phyloP scores from a whole-genome alignment of 371 early-diverging fungal species.

The Apophysomyces trapeziformis region DNA sequence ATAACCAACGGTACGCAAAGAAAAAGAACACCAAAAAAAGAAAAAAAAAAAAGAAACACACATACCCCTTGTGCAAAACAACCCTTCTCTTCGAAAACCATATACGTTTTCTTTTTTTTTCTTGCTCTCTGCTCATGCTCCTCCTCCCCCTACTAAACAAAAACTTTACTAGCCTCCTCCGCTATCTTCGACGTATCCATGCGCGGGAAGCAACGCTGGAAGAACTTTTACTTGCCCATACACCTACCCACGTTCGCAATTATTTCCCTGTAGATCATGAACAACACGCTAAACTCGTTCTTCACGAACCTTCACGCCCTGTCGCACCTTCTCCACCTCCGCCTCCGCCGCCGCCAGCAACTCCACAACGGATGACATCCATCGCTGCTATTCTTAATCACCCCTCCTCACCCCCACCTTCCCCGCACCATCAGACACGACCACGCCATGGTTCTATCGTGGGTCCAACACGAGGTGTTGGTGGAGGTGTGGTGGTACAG shows the following conservation, averaged over 20 bases:
- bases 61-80: too few species aligned
- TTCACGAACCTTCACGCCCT: conserved; percentile 6
- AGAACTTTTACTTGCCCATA: conserved; percentile 59
- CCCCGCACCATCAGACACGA: background rate
- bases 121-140: too few species aligned
- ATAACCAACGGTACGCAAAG: conserved; percentile 37
- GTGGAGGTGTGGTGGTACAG: conserved; percentile 39
- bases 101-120: too few species aligned
- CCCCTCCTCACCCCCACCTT: background rate
- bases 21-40: too few species aligned
- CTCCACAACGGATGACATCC: conserved; percentile 27
- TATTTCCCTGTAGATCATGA: conserved; percentile 33
- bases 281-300: conserved; percentile 13
- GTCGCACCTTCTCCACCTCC: conserved; percentile 22
- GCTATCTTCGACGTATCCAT: conserved; percentile 58
- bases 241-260: conserved; percentile 57
- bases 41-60: too few species aligned
- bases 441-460: conserved; percentile 16
- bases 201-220: conserved; percentile 55
- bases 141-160: too few species aligned
- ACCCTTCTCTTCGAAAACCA: too few species aligned
- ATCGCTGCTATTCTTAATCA: conserved; percentile 44
- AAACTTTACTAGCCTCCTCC: conserved; percentile 39
- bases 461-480: conserved; percentile 36
- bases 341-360: background rate